Base-by-base conservation (phyloP, 2,329 filamentous ascomycete genomes). In the Colletotrichum phormii region DNA sequence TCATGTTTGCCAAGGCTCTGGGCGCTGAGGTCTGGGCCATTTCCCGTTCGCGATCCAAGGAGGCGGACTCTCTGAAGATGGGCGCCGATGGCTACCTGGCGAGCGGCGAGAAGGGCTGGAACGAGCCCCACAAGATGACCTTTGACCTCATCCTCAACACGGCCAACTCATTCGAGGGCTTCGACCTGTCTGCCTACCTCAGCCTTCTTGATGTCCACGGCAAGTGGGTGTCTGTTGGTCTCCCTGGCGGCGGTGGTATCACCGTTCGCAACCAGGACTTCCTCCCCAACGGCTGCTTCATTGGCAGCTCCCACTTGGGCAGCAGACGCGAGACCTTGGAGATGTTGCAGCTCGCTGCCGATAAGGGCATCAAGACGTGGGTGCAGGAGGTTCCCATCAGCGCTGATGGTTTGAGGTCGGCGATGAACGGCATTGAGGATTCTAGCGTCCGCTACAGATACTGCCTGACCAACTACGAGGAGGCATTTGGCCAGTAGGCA, bases 81-180 rank as follows among this genome's bases (percentile, higher is more conserved):
- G 90, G 90, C 15, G 90, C 89, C 49, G 87, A 89, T 77, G 89
- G 89, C 9, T 91, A 88, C 83, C 81, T 92, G 59, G 89, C 89
- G 15, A 90, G 89, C 0, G 79, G 82, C 42, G 89, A 91, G 79
- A 83, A 87, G 79, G 84, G 85, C 79, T 92, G 90, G 89, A 87
- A 88, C 76, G 82, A 84, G 80, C 82, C 83, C 8, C 89, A 91
- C 80, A 79, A 84, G 78, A 88, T 89, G 85, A 90, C 89, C 1
- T 94, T 95, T 77, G 93, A 95, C 84, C 87, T 95, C 77, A 93
- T 95, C 81, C 81, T 95, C 85, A 94, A 93, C 87, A 92, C 90
- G 8, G 92, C 93, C 77, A 93, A 90, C 79, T 90, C 88, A 46
- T 92, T 89, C 64, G 89, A 91, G 64, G 88, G 86, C 60, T 94